Conservation (phyloP, 2,329 filamentous ascomycete species). For the Botrytis cinerea region DNA sequence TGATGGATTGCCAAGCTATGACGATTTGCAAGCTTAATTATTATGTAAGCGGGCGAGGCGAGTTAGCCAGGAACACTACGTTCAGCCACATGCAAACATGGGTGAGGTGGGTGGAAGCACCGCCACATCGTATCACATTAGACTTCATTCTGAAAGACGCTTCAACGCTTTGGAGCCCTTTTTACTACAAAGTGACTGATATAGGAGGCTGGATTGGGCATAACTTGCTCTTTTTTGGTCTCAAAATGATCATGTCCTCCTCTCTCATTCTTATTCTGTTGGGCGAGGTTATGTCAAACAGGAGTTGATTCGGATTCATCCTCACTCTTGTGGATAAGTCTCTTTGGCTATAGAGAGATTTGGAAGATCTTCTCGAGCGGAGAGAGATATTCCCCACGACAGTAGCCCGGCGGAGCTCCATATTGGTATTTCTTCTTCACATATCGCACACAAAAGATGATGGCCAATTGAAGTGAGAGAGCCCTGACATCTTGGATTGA, state of each 20-base stretch:
- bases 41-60: slow-evolving; percentile 8
- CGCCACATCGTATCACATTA: background rate
- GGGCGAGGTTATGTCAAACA: background rate
- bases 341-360: background rate
- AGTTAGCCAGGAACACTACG: background rate
- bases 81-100: background rate
- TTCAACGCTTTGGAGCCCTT: background rate
- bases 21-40: background rate
- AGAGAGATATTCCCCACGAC: background rate
- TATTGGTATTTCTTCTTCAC: background rate
- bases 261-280: background rate
- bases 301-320: background rate
- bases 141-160: background rate
- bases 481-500: background rate
- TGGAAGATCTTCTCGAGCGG: background rate
- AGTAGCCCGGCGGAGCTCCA: background rate
- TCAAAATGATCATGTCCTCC: background rate
- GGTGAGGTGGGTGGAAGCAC: background rate
- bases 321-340: background rate
- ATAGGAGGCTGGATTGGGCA: background rate
- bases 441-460: background rate
- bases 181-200: too few relatives aligned
- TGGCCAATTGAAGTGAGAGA: background rate
- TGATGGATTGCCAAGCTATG: slow-evolving; percentile 17
- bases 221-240: background rate